A percentile compares a stretch with the other conserved stretches of the same genome.
These are phyloP conservation scores for Peronospora belbahrii DNA, from an alignment of 352 stramenopile species.

Conservation along the genomic window DNA sequence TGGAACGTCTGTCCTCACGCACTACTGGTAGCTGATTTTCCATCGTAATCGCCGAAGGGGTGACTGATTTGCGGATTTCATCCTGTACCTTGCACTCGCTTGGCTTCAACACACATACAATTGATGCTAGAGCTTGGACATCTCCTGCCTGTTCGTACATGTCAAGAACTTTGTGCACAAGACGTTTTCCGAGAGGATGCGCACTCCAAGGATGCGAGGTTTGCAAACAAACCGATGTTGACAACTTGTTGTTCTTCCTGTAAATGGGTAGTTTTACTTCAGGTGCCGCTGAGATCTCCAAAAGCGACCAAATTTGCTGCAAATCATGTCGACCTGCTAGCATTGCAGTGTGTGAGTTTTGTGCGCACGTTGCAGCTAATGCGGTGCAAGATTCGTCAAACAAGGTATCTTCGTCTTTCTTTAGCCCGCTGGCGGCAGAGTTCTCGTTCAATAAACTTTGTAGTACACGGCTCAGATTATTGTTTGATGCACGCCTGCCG, in stretches of 20 bases:
- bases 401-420: background rate
- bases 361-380: constrained; percentile 37
- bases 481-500: constrained; percentile 16
- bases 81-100: constrained; percentile 22
- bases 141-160: constrained; percentile 80
- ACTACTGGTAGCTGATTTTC: constrained; percentile 30
- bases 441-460: constrained; percentile 28
- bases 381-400: constrained; percentile 9
- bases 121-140: constrained; percentile 64
- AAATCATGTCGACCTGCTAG: constrained; percentile 59
- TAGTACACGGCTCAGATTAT: constrained; percentile 40
- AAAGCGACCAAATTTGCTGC: constrained; percentile 73
- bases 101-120: constrained; percentile 60
- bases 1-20: constrained; percentile 21
- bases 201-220: constrained; percentile 66
- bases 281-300: constrained; percentile 59
- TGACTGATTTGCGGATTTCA: constrained; percentile 6
- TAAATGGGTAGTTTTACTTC: constrained; percentile 45
- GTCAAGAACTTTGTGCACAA: constrained; percentile 66
- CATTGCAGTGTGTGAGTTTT: constrained; percentile 48
- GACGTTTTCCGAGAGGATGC: constrained; percentile 67
- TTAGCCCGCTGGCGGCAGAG: background rate
- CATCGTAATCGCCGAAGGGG: constrained; percentile 18
- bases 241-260: constrained; percentile 16
- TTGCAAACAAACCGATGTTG: constrained; percentile 22